These are phyloP conservation scores for Spergularia bocconei DNA, from an alignment of 148 eudicot species.

Conservation along the genomic window DNA sequence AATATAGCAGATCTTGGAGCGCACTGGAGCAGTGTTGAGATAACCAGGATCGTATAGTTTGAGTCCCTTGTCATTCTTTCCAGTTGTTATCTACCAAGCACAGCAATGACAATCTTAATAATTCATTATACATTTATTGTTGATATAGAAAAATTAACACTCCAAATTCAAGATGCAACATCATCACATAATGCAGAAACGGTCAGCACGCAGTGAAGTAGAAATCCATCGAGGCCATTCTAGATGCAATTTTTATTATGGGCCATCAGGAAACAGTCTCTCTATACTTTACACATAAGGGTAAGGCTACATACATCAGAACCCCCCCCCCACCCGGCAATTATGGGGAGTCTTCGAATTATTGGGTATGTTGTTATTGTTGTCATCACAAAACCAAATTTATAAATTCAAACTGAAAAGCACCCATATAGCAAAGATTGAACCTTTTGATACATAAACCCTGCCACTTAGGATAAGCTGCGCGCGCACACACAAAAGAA, in stretches of 20 bases:
- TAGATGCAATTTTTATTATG: no score
- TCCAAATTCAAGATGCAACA: neutral
- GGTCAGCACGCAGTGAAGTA: no score
- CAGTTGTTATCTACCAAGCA: constrained; percentile 69
- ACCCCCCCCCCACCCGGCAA: no score
- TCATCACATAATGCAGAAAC: neutral
- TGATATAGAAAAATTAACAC: neutral
- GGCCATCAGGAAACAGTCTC: no score
- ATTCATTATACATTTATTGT: neutral
- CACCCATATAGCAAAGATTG: neutral
- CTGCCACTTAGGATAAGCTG: neutral
- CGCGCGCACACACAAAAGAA: neutral
- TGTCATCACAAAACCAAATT: neutral
- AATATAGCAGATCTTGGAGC: constrained; percentile 91
- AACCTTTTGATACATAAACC: neutral
- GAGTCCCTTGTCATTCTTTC: constrained; percentile 88
- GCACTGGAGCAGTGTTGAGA: constrained; percentile 95
- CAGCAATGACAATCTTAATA: neutral
- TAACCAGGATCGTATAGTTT: constrained; percentile 97
- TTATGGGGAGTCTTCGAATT: no score
- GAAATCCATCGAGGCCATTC: no score
- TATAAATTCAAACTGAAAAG: neutral
- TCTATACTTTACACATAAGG: no score
- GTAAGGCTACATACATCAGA: no score
- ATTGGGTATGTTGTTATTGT: no score